Base-by-base conservation (phyloP, 768 basidiomycete species). In the Mycena belliarum region DNA sequence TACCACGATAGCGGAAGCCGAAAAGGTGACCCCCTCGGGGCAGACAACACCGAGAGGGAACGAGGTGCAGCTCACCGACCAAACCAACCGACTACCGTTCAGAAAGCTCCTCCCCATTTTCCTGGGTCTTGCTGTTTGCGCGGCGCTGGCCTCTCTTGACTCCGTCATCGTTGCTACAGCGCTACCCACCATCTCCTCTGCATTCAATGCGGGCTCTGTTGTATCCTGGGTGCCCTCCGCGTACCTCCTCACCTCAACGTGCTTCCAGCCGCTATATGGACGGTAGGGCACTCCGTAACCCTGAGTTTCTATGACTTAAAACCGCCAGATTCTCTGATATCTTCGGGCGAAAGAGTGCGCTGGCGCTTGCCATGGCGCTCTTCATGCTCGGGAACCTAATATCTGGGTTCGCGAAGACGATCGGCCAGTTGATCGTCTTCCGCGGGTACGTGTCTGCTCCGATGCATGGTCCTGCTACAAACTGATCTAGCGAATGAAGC, bases 161-260 rank as follows among this genome's bases (percentile, higher is more conserved):
- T 86, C 88, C 8, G 88, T 88, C 8, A 86, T 89, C 48, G 83
- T 89, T 9, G 86, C 87, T 0, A 90, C 89, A 0, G 85, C 88
- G 1, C 72, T 91, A 18, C 87, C 89, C 0, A 88, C 84, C 0
- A 83, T 92, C 46, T 84, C 88, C 4, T 64, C 78, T 23, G 78
- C 80, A 2, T 91, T 91, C 70, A 76, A 85, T 50, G 84, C 88
- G 0, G 83, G 86, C 2, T 77, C 83, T 4, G 77, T 86, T 26
- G 73, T 78, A 23, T 85, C 84, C 6, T 91, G 87, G 88, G 87
- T 91, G 2, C 88, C 87, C 0, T 87, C 87, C 1, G 81, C 82
- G 0, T 90, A 89, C 64, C 78, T 91, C 29, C 72, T 89, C 46
- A 88, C 87, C 0, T 84, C 83, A 0, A 85, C 84, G 3, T 79